Evolutionary conservation across 1,284 basidiomycete species (phyloP), one percentile per base, ranked within the genome.

Genomic region (Ceraceosorus guamensis): DNA sequence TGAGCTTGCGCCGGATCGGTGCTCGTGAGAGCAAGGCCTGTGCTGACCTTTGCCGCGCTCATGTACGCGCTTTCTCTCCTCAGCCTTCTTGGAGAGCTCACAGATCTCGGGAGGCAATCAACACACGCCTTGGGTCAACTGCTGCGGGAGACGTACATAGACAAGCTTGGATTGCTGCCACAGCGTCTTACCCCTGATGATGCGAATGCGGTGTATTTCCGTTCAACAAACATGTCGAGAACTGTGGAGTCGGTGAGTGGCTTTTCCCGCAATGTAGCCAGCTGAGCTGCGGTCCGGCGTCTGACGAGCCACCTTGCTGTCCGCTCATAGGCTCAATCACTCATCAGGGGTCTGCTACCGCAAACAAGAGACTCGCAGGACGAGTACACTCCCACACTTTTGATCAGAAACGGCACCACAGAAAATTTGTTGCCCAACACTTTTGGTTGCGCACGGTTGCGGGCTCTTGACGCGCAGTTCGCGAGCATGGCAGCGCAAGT

Each of bases 341-440:
- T 88, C 44, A 79, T 87, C 24, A 81, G 84, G 53, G 87, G 87
- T 4, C 43, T 75, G 7, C 53, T 69, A 11, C 57, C 61, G 7
- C 50, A 60, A 11, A 52, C 60, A 4, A 10, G 33, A 4, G 52
- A n/a, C n/a, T 5, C 10, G 16, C 8, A 41, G 39, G 39, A 41
- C 16, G 39, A 11, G 11, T 41, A 11, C 16, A 41, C 39, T 11
- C 39, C 39, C 2, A 41, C 39, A 3, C 10, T 41, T 41, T 16
- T 41, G 11, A 16, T 41, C 3, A 64, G 70, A 47, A 72, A 73
- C 37, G 63, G 80, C 5, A 81, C 82, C 57, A 85, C 88, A 56
- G 88, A 89, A 71, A 87, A 87, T 57, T 79, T 89, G 8, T 76
- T 87, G 41, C 84, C 85, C 11, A 88, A 88, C 68, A 82, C 82